Conservation (phyloP, 169 alveolate genomes). For the Plasmodium ovale region DNA sequence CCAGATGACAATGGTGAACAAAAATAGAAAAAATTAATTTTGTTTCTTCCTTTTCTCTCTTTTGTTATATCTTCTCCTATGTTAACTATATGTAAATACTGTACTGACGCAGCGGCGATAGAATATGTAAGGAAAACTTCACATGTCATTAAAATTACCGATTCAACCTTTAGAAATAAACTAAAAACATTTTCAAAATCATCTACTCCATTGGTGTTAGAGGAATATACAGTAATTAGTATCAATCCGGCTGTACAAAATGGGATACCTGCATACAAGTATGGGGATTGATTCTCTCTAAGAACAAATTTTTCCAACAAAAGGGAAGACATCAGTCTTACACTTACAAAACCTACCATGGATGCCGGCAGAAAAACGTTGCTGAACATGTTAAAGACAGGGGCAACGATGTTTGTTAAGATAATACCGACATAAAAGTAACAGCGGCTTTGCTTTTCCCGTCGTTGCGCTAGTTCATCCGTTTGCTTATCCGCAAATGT, state of each 20-base stretch:
- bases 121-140: slow-evolving; percentile 14
- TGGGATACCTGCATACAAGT: slow-evolving; percentile 40
- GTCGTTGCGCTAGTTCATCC: background rate
- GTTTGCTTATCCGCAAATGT: background rate
- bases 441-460: slow-evolving; percentile 8
- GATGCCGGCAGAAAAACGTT: slow-evolving; percentile 22
- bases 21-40: slow-evolving; percentile 5
- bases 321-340: slow-evolving; percentile 28
- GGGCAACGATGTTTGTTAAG: slow-evolving; percentile 35
- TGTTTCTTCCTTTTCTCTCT: background rate
- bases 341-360: slow-evolving; percentile 57
- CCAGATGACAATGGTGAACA: slow-evolving; percentile 43
- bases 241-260: slow-evolving; percentile 29
- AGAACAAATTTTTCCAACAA: slow-evolving; percentile 25
- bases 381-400: slow-evolving; percentile 29
- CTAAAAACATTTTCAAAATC: slow-evolving; percentile 31
- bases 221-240: slow-evolving; percentile 21
- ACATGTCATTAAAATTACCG: slow-evolving; percentile 4
- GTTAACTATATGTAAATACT: slow-evolving; percentile 2
- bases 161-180: slow-evolving; percentile 12
- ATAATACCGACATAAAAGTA: slow-evolving; percentile 39
- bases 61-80: no score
- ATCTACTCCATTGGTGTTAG: background rate
- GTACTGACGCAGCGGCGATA: background rate
- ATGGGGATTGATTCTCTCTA: slow-evolving; percentile 19